Percentiles rank a stretch among this genome's conserved stretches.
Conservation (phyloP, 225 moss, liverwort and hornwort species). For the Marchantia paleacea region DNA sequence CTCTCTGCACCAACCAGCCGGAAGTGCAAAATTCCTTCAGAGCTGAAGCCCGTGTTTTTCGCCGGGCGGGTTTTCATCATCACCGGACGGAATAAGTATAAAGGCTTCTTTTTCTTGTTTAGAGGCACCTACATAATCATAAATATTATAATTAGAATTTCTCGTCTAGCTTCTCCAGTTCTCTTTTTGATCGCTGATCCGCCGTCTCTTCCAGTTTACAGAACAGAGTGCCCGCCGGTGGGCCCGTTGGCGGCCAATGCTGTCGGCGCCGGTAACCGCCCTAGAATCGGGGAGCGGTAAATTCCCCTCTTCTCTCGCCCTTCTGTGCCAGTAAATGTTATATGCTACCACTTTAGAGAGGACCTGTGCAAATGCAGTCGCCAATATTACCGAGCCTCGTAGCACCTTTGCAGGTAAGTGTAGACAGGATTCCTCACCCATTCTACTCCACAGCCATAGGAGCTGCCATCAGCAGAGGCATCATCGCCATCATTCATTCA, state of each 20-base stretch:
- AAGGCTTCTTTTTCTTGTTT: not conserved
- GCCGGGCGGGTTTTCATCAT: not conserved
- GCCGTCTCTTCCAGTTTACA: slow-evolving; percentile 10
- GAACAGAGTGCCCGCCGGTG: slow-evolving; percentile 5
- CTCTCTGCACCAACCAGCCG: not conserved
- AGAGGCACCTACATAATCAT: not conserved
- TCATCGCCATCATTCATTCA: no score
- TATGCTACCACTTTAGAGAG: no score
- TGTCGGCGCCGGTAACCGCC: slow-evolving; percentile 18
- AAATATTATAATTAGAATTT: not conserved
- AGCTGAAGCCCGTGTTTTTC: not conserved
- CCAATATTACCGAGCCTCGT: no score
- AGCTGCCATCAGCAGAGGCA: no score
- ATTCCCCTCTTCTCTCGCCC: no score
- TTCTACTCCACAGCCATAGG: no score
- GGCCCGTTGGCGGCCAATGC: slow-evolving; percentile 18
- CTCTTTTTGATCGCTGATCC: not conserved
- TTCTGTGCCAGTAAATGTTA: no score
- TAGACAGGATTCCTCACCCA: no score
- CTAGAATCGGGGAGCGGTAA: not conserved
- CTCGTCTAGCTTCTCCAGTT: not conserved
- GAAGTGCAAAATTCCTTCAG: slow-evolving; percentile 1
- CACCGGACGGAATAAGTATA: slow-evolving; percentile 2
- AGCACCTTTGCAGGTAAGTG: not conserved
- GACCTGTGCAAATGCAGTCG: no score